Evolutionary conservation across 2,329 filamentous ascomycete species (phyloP).

Genomic region (Colletotrichum higginsianum): DNA sequence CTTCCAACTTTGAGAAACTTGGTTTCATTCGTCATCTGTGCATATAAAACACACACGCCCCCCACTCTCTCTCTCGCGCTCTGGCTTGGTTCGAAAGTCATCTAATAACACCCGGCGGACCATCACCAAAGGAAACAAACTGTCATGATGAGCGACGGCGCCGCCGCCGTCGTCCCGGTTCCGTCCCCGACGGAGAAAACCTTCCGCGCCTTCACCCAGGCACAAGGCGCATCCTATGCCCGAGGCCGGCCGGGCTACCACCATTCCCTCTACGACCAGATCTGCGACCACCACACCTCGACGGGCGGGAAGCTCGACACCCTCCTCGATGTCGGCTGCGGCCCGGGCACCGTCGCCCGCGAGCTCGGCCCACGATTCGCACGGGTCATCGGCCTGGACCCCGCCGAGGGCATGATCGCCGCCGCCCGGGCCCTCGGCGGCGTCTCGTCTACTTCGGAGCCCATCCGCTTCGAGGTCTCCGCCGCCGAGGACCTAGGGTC

Average conservation of each 20-base stretch:
- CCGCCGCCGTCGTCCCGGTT: slow-evolving; percentile 1
- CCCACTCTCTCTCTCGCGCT: too few relatives aligned
- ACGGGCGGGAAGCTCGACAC: slow-evolving; percentile 59
- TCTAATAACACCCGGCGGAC: neutral
- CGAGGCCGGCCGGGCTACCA: slow-evolving; percentile 59
- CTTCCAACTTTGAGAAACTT: neutral
- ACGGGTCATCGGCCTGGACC: slow-evolving; percentile 65
- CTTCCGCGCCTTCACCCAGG: slow-evolving; percentile 60
- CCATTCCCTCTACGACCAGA: slow-evolving; percentile 59
- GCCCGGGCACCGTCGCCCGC: slow-evolving; percentile 65
- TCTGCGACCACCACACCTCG: slow-evolving; percentile 62
- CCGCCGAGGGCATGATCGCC: slow-evolving; percentile 67
- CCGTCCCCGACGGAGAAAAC: slow-evolving; percentile 49
- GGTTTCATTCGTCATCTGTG: neutral
- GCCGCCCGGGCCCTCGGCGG: slow-evolving; percentile 58
- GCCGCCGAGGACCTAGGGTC: slow-evolving; percentile 60
- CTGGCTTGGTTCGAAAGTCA: neutral
- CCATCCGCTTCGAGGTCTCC: slow-evolving; percentile 59
- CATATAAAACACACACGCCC: neutral
- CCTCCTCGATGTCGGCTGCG: slow-evolving; percentile 70
- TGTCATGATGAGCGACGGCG: slow-evolving; percentile 22
- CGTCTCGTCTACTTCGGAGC: slow-evolving; percentile 46
- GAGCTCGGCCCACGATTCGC: slow-evolving; percentile 62
- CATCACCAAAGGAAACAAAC: neutral
- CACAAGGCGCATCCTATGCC: slow-evolving; percentile 62